Percentiles rank a stretch among this genome's conserved stretches.
These are phyloP conservation scores for Mucor racemosus DNA, from an alignment of 371 early-diverging fungal species.

Conservation along the genomic window DNA sequence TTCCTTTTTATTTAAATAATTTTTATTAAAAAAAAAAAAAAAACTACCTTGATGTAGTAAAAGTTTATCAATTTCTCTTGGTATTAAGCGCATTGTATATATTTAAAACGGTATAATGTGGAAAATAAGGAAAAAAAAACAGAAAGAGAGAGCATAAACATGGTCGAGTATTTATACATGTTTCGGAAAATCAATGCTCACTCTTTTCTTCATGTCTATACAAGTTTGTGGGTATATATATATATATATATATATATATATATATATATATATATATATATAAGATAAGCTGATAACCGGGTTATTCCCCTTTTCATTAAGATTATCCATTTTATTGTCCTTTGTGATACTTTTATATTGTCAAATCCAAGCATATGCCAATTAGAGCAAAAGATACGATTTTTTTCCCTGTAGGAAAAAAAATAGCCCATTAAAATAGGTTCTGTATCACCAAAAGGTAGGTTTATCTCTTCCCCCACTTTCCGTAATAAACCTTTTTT, in stretches of 20 bases:
- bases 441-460: background rate
- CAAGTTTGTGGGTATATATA: too few species aligned
- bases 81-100: conserved; percentile 68
- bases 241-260: too few species aligned
- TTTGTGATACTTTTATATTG: conserved; percentile 4
- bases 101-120: background rate
- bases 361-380: conserved; percentile 1
- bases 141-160: conserved; percentile 5
- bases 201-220: too few species aligned
- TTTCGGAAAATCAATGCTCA: background rate
- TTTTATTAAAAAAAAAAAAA: background rate
- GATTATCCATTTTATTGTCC: conserved; percentile 2
- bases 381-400: conserved; percentile 1
- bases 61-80: conserved; percentile 92
- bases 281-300: conserved; percentile 17
- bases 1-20: background rate
- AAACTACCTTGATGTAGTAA: conserved; percentile 67
- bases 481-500: background rate
- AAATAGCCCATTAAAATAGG: background rate
- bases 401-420: background rate
- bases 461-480: conserved; percentile 1
- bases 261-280: too few species aligned
- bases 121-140: background rate
- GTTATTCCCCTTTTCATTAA: conserved; percentile 6
- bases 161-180: background rate